phyloP scores from a whole-genome alignment of 352 stramenopile species.

The Phytophthora sp. region DNA sequence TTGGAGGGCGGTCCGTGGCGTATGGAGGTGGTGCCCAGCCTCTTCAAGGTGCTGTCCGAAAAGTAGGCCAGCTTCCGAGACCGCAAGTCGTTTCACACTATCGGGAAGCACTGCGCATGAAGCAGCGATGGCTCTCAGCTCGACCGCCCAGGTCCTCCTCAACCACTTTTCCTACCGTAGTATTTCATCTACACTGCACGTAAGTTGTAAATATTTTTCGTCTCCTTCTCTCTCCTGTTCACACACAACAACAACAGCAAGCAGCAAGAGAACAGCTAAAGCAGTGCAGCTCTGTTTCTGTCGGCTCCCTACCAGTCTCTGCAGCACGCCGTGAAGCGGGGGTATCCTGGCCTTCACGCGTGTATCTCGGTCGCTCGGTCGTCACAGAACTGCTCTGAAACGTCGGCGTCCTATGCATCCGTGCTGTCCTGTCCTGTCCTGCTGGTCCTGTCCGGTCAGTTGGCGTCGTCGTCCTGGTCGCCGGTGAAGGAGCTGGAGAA shows the following conservation, averaged over 20 bases:
- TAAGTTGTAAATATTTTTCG: constrained; percentile 43
- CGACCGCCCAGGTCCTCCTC: background rate
- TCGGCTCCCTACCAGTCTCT: no score
- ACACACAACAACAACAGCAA: no score
- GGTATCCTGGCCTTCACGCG: no score
- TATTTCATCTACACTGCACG: constrained; percentile 25
- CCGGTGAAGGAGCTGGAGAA: constrained; percentile 96
- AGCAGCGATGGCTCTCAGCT: constrained; percentile 12
- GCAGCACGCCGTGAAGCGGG: no score
- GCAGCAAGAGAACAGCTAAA: no score
- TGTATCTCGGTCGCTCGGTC: constrained; percentile 14
- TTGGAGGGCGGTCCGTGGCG: constrained; percentile 69
- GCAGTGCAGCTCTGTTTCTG: no score
- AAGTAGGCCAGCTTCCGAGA: constrained; percentile 48
- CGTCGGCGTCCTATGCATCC: constrained; percentile 5
- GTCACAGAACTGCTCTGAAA: background rate
- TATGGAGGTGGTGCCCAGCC: constrained; percentile 86
- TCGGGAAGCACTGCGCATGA: constrained; percentile 25
- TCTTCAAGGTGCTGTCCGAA: constrained; percentile 88
- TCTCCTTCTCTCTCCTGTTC: background rate
- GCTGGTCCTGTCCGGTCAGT: no score
- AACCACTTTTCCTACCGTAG: background rate
- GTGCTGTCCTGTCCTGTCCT: constrained; percentile 10
- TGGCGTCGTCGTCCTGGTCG: constrained; percentile 82
- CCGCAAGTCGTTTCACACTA: background rate